Evolutionary conservation across 495 filamentous ascomycete genomes (phyloP).

Genomic region (Xylaria sp.): DNA sequence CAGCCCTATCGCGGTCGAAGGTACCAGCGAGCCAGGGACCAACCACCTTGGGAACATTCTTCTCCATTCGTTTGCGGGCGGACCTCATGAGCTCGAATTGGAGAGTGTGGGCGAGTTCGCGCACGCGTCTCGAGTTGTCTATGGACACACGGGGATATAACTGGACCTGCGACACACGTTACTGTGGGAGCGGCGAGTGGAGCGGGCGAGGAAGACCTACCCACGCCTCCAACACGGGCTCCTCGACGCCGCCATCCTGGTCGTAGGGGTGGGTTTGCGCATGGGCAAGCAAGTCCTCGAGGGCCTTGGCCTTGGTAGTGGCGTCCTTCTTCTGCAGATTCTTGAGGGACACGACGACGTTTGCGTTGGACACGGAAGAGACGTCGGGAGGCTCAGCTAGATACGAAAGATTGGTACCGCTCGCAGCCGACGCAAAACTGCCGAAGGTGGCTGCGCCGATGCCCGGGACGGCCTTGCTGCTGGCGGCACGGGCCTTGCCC

Average conservation of each 20-base stretch:
- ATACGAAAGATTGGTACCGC: slow-evolving; percentile 69
- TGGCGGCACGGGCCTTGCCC: slow-evolving; percentile 36
- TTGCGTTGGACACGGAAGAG: slow-evolving; percentile 74
- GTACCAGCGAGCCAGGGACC: slow-evolving; percentile 88
- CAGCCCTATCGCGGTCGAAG: slow-evolving; percentile 81
- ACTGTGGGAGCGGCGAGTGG: neutral
- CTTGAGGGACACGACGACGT: slow-evolving; percentile 87
- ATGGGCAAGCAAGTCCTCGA: slow-evolving; percentile 81
- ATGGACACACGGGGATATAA: slow-evolving; percentile 88
- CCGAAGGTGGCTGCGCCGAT: slow-evolving; percentile 49
- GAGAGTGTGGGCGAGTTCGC: slow-evolving; percentile 78
- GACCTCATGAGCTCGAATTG: slow-evolving; percentile 75
- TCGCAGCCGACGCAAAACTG: slow-evolving; percentile 53
- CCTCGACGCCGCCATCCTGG: slow-evolving; percentile 66
- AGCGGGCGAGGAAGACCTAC: slow-evolving; percentile 47
- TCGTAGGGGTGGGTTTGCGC: slow-evolving; percentile 56
- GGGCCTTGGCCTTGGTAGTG: slow-evolving; percentile 88
- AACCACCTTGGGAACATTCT: slow-evolving; percentile 74
- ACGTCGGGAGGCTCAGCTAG: slow-evolving; percentile 85
- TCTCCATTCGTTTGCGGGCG: slow-evolving; percentile 80
- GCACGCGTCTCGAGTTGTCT: slow-evolving; percentile 84
- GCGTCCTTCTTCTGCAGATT: slow-evolving; percentile 91
- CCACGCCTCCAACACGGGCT: slow-evolving; percentile 84
- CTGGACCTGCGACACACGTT: slow-evolving; percentile 65
- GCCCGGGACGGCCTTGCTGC: slow-evolving; percentile 39